phyloP scores from a whole-genome alignment of 1,284 basidiomycete species.

The Apiotrichum gracile region DNA sequence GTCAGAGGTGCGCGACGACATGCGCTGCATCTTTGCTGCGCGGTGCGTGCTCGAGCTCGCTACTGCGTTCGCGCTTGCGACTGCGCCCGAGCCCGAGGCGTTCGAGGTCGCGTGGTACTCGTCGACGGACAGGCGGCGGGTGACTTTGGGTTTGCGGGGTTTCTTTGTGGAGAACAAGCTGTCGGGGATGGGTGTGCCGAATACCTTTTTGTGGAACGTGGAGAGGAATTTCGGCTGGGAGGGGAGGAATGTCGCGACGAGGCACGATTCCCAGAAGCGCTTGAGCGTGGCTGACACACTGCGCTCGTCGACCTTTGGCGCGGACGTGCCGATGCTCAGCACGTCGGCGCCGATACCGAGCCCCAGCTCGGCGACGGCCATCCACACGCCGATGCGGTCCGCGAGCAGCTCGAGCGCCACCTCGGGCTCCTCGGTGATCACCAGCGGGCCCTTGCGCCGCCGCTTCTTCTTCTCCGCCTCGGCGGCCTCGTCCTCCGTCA shows the following conservation, averaged over 20 bases:
- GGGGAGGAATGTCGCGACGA: constrained; percentile 20
- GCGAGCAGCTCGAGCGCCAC: constrained; percentile 30
- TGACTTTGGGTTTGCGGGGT: constrained; percentile 34
- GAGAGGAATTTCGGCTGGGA: constrained; percentile 22
- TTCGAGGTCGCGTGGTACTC: not conserved
- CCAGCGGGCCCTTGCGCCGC: not conserved
- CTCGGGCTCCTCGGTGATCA: constrained; percentile 22
- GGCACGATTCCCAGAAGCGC: constrained; percentile 24
- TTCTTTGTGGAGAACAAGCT: constrained; percentile 29
- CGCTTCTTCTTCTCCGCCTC: constrained; percentile 9
- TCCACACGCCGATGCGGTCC: constrained; percentile 40
- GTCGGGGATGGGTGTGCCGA: constrained; percentile 28
- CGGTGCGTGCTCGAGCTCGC: too few species aligned
- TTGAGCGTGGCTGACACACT: constrained; percentile 12
- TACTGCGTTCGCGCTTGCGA: not conserved
- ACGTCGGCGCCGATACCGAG: constrained; percentile 21
- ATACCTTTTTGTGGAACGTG: constrained; percentile 36
- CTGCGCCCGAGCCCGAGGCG: too few species aligned
- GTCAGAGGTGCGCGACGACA: not conserved
- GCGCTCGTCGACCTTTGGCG: constrained; percentile 9
- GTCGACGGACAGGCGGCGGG: constrained; percentile 15
- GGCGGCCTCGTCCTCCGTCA: constrained; percentile 9
- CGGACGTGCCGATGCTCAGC: too few species aligned
- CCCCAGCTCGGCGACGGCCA: constrained; percentile 36
- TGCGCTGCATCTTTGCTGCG: not conserved